A percentile compares a stretch with the other conserved stretches of the same genome.
These are phyloP conservation scores for Salix viminalis DNA, from an alignment of 345 rosid species.

Conservation along the genomic window DNA sequence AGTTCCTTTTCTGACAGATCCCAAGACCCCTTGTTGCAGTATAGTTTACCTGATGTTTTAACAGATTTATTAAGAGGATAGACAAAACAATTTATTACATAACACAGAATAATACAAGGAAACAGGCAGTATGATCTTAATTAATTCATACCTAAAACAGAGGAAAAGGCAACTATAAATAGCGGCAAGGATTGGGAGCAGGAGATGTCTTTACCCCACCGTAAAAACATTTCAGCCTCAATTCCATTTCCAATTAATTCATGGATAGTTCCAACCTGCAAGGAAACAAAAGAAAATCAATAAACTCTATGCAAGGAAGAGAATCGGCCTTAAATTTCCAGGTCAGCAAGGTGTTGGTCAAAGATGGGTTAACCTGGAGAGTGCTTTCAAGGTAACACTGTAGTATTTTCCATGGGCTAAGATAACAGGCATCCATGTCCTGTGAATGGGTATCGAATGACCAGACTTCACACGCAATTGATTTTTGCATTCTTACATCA, in stretches of 20 bases:
- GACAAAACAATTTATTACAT: slow-evolving; percentile 12
- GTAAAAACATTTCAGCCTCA: slow-evolving; percentile 63
- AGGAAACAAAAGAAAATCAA: slow-evolving; percentile 5
- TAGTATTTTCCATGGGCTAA: slow-evolving; percentile 85
- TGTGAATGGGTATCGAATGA: slow-evolving; percentile 34
- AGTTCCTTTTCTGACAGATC: slow-evolving; percentile 67
- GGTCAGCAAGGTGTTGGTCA: slow-evolving; percentile 5
- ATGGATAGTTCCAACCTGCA: slow-evolving; percentile 67
- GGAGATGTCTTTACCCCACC: slow-evolving; percentile 83
- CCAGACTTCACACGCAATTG: slow-evolving; percentile 56
- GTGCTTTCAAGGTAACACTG: slow-evolving; percentile 89
- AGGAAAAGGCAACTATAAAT: slow-evolving; percentile 65
- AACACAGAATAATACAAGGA: background rate
- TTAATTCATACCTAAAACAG: slow-evolving; percentile 56
- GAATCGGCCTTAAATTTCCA: background rate
- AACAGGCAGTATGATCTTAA: background rate
- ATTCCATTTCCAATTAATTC: slow-evolving; percentile 77
- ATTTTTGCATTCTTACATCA: slow-evolving; percentile 41
- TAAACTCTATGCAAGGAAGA: background rate
- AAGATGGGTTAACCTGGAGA: slow-evolving; percentile 59
- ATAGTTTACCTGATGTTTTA: slow-evolving; percentile 52
- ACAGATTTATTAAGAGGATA: slow-evolving; percentile 8
- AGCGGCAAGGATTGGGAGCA: slow-evolving; percentile 48
- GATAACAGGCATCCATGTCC: slow-evolving; percentile 48
- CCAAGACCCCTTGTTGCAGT: slow-evolving; percentile 57